A percentile compares a stretch with the other conserved stretches of the same genome.
Conservation (phyloP, 345 rosid species). For the Cardamine resedifolia region DNA sequence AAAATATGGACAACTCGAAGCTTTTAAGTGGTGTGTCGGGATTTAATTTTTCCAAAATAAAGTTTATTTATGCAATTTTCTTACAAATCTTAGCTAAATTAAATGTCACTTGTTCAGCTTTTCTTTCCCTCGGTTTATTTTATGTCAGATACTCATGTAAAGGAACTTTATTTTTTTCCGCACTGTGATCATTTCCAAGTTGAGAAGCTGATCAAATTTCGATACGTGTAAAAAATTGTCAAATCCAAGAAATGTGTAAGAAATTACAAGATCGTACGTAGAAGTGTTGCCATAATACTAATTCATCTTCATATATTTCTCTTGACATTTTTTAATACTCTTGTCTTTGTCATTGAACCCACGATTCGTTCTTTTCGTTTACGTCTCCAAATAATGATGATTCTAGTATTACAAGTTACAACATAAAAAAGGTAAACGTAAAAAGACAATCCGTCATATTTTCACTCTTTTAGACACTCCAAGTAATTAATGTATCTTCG, state of each 20-base stretch:
- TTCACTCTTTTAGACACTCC: neutral
- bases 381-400: neutral
- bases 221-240: constrained; percentile 16
- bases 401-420: neutral
- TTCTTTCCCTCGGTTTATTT: constrained; percentile 3
- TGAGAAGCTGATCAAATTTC: neutral
- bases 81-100: constrained; percentile 21
- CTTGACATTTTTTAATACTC: neutral
- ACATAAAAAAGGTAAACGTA: neutral
- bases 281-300: neutral
- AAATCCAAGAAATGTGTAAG: constrained; percentile 2
- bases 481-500: neutral
- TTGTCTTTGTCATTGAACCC: neutral
- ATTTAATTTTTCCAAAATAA: neutral
- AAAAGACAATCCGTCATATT: neutral
- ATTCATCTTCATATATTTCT: neutral
- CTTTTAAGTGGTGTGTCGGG: constrained; percentile 18
- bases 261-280: neutral
- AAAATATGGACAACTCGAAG: constrained; percentile 13
- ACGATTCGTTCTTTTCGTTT: neutral
- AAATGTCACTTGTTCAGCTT: constrained; percentile 8
- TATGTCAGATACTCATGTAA: constrained; percentile 9
- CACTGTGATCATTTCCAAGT: constrained; percentile 22
- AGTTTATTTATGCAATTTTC: neutral
- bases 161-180: constrained; percentile 19